phyloP scores from a whole-genome alignment of 768 basidiomycete genomes.

The Psilocybe cubensis region DNA sequence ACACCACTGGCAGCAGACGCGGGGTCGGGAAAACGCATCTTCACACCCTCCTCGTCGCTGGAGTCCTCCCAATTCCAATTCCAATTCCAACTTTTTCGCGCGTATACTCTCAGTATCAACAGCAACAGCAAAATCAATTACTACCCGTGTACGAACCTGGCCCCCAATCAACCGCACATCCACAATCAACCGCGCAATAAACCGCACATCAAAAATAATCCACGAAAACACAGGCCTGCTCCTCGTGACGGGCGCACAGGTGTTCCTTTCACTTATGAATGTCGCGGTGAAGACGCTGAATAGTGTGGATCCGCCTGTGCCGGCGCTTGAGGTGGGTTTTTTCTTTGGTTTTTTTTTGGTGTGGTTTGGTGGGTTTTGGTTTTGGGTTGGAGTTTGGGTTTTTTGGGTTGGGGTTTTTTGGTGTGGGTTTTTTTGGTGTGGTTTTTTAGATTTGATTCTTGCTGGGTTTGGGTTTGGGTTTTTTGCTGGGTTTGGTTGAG shows the following conservation, averaged over 20 bases:
- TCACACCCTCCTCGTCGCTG: too few relatives aligned
- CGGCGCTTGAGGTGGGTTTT: slow-evolving; percentile 53
- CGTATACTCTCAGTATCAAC: too few relatives aligned
- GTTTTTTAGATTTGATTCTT: background rate
- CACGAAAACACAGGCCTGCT: slow-evolving; percentile 70
- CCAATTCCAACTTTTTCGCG: too few relatives aligned
- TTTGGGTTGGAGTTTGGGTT: background rate
- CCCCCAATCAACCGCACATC: too few relatives aligned
- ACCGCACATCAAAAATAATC: too few relatives aligned
- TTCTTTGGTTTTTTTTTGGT: background rate
- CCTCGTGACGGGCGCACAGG: slow-evolving; percentile 57
- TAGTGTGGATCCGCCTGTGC: slow-evolving; percentile 57
- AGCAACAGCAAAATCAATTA: too few relatives aligned
- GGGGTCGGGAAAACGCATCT: too few relatives aligned
- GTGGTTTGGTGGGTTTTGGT: background rate
- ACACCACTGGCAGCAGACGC: too few relatives aligned
- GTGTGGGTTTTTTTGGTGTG: background rate
- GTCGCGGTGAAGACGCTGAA: slow-evolving; percentile 67
- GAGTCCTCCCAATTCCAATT: too few relatives aligned
- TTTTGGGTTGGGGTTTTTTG: background rate
- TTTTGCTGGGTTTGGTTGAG: background rate
- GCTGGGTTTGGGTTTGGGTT: background rate
- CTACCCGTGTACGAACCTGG: too few relatives aligned
- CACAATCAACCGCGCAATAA: too few relatives aligned
- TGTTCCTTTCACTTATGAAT: slow-evolving; percentile 65